Percentiles rank a stretch among this genome's conserved stretches.
phyloP scores from a whole-genome alignment of 108 stramenopile genomes.

The Skeletonema grethae region DNA sequence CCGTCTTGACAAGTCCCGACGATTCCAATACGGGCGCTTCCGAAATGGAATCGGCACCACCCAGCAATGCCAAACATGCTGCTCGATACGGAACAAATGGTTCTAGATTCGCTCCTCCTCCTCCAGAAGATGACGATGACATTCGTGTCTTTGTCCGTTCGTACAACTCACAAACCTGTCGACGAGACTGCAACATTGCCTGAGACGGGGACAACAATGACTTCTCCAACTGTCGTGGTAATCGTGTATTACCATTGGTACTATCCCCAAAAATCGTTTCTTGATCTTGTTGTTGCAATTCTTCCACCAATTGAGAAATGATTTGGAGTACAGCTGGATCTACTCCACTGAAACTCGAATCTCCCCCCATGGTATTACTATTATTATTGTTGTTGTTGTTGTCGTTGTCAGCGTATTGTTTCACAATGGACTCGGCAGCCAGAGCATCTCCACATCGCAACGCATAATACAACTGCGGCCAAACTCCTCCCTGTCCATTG shows the following conservation, averaged over 20 bases:
- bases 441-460: conserved; percentile 18
- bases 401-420: neutral
- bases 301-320: conserved; percentile 18
- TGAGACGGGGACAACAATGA: conserved; percentile 24
- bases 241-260: conserved; percentile 1
- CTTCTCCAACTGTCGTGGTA: neutral
- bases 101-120: neutral
- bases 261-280: conserved; percentile 34
- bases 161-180: conserved; percentile 35
- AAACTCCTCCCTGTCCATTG: conserved; percentile 30
- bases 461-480: conserved; percentile 35
- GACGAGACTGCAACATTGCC: conserved; percentile 31
- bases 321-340: conserved; percentile 28
- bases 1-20: conserved; percentile 53
- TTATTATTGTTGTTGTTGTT: neutral
- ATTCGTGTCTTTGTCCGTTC: conserved; percentile 28
- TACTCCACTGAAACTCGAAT: conserved; percentile 13
- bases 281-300: conserved; percentile 26
- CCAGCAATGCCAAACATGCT: conserved; percentile 46
- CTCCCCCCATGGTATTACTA: neutral
- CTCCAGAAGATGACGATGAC: neutral
- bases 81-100: conserved; percentile 18
- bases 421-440: conserved; percentile 17
- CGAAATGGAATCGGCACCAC: conserved; percentile 44
- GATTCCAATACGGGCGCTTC: conserved; percentile 32